Conservation (phyloP, 2,329 filamentous ascomycete species). For the Metarhizium anisopliae region DNA sequence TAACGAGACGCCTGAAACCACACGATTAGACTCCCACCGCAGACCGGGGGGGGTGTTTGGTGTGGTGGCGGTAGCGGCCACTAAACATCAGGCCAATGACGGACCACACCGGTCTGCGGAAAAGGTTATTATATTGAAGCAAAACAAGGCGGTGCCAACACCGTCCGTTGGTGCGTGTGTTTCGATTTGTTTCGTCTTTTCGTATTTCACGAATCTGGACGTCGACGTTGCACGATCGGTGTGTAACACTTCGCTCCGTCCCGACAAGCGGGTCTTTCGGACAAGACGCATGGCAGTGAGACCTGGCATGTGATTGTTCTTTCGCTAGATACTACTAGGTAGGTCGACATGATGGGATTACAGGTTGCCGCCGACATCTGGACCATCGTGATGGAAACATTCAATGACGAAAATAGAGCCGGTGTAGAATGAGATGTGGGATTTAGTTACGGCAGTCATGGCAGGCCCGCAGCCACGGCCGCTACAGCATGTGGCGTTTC, state of each 20-base stretch:
- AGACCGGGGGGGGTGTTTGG: no score
- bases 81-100: neutral
- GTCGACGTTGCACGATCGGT: neutral
- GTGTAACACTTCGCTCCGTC: neutral
- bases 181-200: neutral
- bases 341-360: neutral
- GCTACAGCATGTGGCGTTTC: no score
- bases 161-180: neutral
- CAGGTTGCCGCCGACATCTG: no score
- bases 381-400: no score
- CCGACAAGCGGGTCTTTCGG: neutral
- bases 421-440: no score
- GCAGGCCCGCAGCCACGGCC: no score
- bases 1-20: no score
- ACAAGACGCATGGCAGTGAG: no score
- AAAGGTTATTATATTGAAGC: neutral
- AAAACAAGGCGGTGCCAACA: neutral
- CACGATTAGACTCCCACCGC: no score
- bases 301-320: neutral
- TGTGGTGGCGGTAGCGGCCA: neutral
- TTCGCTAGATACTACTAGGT: no score
- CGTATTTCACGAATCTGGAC: neutral
- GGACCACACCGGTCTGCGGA: neutral
- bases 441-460: no score
- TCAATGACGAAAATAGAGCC: no score